Base-by-base conservation (phyloP, 257 asterid species). In the Capsicum pubescens region DNA sequence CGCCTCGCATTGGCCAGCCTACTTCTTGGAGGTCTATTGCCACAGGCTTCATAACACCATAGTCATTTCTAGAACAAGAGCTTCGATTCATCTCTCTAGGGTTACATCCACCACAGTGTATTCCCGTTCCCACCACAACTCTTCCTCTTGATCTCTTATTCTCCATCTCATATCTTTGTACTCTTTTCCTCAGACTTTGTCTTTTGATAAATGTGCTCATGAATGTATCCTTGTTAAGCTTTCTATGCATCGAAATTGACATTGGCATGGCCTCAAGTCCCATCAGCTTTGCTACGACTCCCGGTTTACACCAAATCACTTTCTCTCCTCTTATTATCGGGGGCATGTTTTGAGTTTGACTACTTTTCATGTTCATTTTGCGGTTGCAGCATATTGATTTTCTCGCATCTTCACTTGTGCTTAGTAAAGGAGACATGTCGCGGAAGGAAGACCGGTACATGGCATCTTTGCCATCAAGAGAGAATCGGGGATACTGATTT, bases 301-400 rank as follows among this genome's bases (percentile, higher is more conserved):
- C 98, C 0, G 99, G 98, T 55, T 94, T 93, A 88, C 98, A 95
- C 99, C 99, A 95, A 4, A 91, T 87, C 83, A 97, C 99, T 2
- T 92, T 87, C 93, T 92, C 99, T 70, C 97, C 97, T 0, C 90
- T 98, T 9, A 96, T 57, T 84, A 82, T 84, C 0, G 87, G 61
- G 0, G 98, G 98, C 80, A 74, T 74, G 44, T 50, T 74, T 19
- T 74, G 80, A 72, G 60, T 48, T 48, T 48, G 44, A 74, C 66
- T 76, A 19, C 66, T 79, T 88, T 80, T 72, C 85, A 82, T n/a
- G 60, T 72, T 57, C 70, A 86, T 76, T 56, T 78, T 71, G 26
- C 48, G 63, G 44, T 70, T 61, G 72, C 66, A 81, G 39, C 87
- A 15, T 55, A 66, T 57, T 64, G 74, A 56, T 61, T 86, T 72